Evolutionary conservation across 495 filamentous ascomycete species (phyloP).

Genomic region (Daldinia grandis): DNA sequence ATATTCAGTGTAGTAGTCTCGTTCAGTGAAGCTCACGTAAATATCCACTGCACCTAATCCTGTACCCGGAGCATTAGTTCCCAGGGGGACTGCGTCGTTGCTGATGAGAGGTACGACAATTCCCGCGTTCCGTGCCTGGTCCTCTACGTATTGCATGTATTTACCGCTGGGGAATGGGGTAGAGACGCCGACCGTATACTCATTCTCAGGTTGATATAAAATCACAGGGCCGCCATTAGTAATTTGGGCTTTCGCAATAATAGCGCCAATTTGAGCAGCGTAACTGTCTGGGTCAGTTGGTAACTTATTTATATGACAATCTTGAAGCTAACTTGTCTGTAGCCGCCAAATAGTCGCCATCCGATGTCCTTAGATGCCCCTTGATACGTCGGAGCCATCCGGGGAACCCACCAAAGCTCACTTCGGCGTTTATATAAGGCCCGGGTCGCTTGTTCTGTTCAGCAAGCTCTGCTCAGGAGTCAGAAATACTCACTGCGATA

Average conservation of each 20-base stretch:
- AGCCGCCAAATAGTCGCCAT: conserved; percentile 67
- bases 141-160: conserved; percentile 75
- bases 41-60: conserved; percentile 75
- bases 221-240: conserved; percentile 82
- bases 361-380: conserved; percentile 66
- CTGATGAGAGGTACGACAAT: conserved; percentile 78
- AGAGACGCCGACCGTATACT: conserved; percentile 62
- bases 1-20: background rate
- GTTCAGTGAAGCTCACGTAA: conserved; percentile 52
- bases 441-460: conserved; percentile 66
- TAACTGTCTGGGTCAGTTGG: conserved; percentile 48
- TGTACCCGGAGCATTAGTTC: conserved; percentile 70
- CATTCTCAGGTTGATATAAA: conserved; percentile 81
- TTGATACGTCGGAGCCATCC: conserved; percentile 66
- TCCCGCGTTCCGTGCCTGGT: conserved; percentile 72
- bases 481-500: conserved; percentile 74
- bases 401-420: conserved; percentile 45
- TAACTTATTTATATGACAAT: background rate
- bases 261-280: conserved; percentile 60
- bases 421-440: conserved; percentile 66
- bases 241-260: conserved; percentile 77
- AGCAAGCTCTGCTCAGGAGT: conserved; percentile 71
- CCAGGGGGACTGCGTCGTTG: conserved; percentile 70
- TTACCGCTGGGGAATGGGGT: conserved; percentile 59
- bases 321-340: conserved; percentile 60